phyloP scores from a whole-genome alignment of 2,329 filamentous ascomycete genomes.

The Pseudogymnoascus sp. region DNA sequence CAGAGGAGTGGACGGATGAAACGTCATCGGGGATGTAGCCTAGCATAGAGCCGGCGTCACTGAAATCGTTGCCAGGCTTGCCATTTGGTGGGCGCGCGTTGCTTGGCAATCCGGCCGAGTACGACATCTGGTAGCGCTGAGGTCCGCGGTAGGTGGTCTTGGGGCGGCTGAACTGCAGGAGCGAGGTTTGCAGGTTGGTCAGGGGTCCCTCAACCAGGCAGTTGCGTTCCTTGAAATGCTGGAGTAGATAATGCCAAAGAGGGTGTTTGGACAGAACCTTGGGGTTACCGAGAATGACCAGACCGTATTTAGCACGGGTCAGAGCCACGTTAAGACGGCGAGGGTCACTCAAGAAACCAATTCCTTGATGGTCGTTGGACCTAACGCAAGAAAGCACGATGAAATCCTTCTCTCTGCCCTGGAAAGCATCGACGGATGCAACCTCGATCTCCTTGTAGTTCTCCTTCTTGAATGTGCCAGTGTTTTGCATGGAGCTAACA shows the following conservation, averaged over 20 bases:
- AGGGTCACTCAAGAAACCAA: constrained; percentile 96
- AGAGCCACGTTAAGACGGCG: constrained; percentile 95
- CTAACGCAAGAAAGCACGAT: constrained; percentile 96
- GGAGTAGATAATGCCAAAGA: constrained; percentile 88
- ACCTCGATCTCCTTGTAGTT: constrained; percentile 98
- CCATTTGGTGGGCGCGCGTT: constrained; percentile 29
- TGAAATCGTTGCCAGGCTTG: constrained; percentile 27
- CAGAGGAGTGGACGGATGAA: constrained; percentile 88
- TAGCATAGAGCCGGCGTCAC: constrained; percentile 77
- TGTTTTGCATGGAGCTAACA: constrained; percentile 98
- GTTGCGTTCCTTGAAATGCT: constrained; percentile 95
- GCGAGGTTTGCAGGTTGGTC: constrained; percentile 89
- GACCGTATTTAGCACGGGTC: constrained; percentile 91
- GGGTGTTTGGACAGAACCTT: constrained; percentile 98
- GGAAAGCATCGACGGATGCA: constrained; percentile 96
- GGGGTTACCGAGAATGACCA: constrained; percentile 94
- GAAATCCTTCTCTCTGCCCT: constrained; percentile 97
- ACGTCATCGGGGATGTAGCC: constrained; percentile 97
- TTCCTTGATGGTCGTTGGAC: constrained; percentile 97
- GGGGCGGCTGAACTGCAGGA: constrained; percentile 89
- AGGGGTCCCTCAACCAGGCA: constrained; percentile 93
- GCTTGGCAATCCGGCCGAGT: constrained; percentile 38
- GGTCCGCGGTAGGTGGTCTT: constrained; percentile 87
- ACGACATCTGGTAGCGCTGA: constrained; percentile 77
- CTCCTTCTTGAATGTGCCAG: constrained; percentile 95